phyloP scores from a whole-genome alignment of 2,329 filamentous ascomycete species.

The Xylariomycetidae sp. region DNA sequence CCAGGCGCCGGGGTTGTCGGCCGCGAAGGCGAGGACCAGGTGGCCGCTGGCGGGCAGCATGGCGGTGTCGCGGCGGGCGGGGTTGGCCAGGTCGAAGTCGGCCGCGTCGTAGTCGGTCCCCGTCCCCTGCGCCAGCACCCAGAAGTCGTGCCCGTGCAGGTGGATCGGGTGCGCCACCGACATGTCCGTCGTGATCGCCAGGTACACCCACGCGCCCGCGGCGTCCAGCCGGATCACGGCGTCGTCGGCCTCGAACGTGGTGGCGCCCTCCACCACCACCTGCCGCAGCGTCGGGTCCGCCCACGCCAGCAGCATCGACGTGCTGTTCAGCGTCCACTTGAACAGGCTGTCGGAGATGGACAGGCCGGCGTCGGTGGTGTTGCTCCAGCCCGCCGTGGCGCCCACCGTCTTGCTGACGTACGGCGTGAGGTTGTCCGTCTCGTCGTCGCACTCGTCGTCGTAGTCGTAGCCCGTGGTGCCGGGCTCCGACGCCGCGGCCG shows the following conservation, averaged over 20 bases:
- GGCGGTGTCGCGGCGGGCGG: conserved; percentile 42
- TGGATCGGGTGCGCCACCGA: conserved; percentile 29
- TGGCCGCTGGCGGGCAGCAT: conserved; percentile 38
- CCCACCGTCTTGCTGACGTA: conserved; percentile 29
- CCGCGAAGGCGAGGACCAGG: conserved; percentile 41
- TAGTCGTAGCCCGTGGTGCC: conserved; percentile 13
- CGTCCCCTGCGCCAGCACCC: conserved; percentile 27
- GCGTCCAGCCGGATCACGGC: conserved; percentile 23
- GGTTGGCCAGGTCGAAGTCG: conserved; percentile 33
- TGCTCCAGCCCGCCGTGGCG: conserved; percentile 13
- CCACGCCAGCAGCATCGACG: conserved; percentile 40
- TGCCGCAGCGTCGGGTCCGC: conserved; percentile 36
- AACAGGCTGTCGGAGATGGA: conserved; percentile 28
- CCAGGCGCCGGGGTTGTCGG: conserved; percentile 48
- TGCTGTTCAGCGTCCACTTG: conserved; percentile 44
- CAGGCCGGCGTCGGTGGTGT: conserved; percentile 21
- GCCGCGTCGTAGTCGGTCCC: conserved; percentile 24
- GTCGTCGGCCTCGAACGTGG: conserved; percentile 20
- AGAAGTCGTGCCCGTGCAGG: conserved; percentile 38
- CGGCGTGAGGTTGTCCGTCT: conserved; percentile 26
- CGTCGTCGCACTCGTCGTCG: conserved; percentile 28
- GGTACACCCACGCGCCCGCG: conserved; percentile 27
- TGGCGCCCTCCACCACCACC: conserved; percentile 20
- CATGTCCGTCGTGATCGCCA: conserved; percentile 25
- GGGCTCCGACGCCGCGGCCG: conserved; percentile 15